Conservation (phyloP, 129 eudicot genomes). For the Arctium minus region DNA sequence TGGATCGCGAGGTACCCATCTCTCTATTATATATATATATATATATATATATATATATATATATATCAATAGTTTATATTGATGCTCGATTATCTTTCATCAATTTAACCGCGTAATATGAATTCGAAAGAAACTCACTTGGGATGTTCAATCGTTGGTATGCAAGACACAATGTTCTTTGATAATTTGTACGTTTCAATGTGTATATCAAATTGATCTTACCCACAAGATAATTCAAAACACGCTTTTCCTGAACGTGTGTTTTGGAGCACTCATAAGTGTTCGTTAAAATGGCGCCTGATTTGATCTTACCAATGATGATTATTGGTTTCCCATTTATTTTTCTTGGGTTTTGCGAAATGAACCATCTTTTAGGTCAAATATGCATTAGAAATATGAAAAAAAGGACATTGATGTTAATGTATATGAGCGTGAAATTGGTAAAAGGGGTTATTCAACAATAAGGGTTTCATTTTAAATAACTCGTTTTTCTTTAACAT, state of each 20-base stretch:
- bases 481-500: neutral
- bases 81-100: neutral
- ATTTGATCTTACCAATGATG: neutral
- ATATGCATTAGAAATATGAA: no score
- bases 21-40: neutral
- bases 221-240: neutral
- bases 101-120: no score
- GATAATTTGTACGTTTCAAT: neutral
- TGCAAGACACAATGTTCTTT: neutral
- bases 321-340: neutral
- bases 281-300: neutral
- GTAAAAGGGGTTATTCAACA: neutral
- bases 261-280: neutral
- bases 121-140: neutral
- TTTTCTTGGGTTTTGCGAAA: neutral
- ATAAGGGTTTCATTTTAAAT: neutral
- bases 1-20: slow-evolving; percentile 11
- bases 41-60: neutral
- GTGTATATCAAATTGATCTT: neutral
- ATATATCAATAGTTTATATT: no score
- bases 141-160: neutral
- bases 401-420: no score
- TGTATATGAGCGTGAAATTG: neutral
- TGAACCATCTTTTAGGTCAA: no score
- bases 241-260: neutral